These are phyloP conservation scores for Naganishia vishniacii DNA, from an alignment of 768 basidiomycete species.

Conservation along the genomic window DNA sequence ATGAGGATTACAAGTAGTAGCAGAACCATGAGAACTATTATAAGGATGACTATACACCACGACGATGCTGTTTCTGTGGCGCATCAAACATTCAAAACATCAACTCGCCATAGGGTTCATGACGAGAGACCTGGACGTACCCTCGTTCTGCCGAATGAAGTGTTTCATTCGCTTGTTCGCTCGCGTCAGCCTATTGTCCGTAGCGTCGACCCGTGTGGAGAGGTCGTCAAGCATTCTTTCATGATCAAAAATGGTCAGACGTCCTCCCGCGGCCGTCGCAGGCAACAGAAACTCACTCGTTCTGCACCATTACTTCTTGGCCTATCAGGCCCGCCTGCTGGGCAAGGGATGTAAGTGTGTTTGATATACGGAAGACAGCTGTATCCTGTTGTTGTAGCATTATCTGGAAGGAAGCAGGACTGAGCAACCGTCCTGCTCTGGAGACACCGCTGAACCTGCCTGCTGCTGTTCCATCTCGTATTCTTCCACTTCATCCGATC, in stretches of 20 bases:
- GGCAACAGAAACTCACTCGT: slow-evolving; percentile 59
- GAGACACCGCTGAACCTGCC: background rate
- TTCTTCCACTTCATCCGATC: slow-evolving; percentile 18
- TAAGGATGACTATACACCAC: slow-evolving; percentile 82
- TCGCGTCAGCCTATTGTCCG: slow-evolving; percentile 61
- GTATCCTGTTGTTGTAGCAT: slow-evolving; percentile 84
- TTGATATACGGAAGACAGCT: slow-evolving; percentile 78
- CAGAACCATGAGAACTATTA: slow-evolving; percentile 69
- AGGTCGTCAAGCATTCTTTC: slow-evolving; percentile 73
- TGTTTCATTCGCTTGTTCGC: slow-evolving; percentile 68
- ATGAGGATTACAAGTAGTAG: slow-evolving; percentile 70
- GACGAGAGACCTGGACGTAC: slow-evolving; percentile 46
- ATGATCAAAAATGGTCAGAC: background rate
- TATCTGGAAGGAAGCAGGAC: slow-evolving; percentile 54
- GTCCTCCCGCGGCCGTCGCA: background rate
- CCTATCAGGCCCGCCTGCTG: slow-evolving; percentile 95
- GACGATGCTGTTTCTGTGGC: slow-evolving; percentile 73
- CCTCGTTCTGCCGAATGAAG: slow-evolving; percentile 80
- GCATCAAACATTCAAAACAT: background rate
- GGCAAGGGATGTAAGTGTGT: slow-evolving; percentile 73
- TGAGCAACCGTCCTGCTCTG: background rate
- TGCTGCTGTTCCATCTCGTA: slow-evolving; percentile 25
- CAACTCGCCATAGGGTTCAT: background rate
- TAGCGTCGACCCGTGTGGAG: slow-evolving; percentile 64
- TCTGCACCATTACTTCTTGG: slow-evolving; percentile 82